Percentiles rank a stretch among this genome's conserved stretches.
Evolutionary conservation across 345 rosid genomes (phyloP).

Genomic region (Sonneratia caseolaris): DNA sequence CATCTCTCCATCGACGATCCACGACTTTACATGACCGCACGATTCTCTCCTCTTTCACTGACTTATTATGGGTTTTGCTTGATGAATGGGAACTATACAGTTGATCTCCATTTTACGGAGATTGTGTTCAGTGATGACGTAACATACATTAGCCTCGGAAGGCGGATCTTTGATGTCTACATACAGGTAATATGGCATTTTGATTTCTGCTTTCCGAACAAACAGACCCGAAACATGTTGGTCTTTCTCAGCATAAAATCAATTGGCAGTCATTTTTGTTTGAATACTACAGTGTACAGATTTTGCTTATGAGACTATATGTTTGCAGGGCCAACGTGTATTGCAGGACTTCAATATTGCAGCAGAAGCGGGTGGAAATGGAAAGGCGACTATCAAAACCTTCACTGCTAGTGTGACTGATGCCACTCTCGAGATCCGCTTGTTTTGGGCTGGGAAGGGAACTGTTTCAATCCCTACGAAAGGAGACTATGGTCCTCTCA

Average conservation of each 20-base stretch:
- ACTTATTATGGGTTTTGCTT: conserved; percentile 19
- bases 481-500: conserved; percentile 22
- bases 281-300: not conserved
- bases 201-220: too few species aligned
- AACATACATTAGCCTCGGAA: conserved; percentile 7
- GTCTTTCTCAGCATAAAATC: too few species aligned
- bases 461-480: conserved; percentile 7
- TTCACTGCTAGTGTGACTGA: not conserved
- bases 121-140: not conserved
- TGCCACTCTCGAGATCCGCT: conserved; percentile 21
- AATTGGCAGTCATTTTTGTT: not conserved
- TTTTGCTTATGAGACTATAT: not conserved
- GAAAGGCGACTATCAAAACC: not conserved
- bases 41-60: conserved; percentile 35
- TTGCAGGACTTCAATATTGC: conserved; percentile 15
- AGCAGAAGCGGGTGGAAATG: conserved; percentile 16
- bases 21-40: conserved; percentile 28
- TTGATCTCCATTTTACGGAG: conserved; percentile 12
- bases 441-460: conserved; percentile 23
- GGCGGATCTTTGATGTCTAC: conserved; percentile 11
- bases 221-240: too few species aligned
- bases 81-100: conserved; percentile 5
- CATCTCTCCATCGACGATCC: conserved; percentile 15
- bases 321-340: conserved; percentile 10
- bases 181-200: conserved; percentile 6